Conservation (phyloP, 75 land plant genomes). For the Sequoiadendron giganteum region DNA sequence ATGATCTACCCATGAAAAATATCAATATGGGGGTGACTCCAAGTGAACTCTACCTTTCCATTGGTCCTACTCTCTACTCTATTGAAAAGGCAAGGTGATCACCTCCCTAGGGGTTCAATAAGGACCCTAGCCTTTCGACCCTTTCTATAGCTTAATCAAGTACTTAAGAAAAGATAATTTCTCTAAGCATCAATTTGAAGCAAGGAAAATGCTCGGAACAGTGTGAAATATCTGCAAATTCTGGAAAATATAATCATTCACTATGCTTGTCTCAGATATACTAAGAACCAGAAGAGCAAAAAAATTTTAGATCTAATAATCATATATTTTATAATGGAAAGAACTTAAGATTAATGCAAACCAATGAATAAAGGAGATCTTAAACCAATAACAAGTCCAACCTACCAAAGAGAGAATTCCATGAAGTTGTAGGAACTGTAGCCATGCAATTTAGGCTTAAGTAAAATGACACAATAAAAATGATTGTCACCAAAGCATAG, state of each 20-base stretch:
- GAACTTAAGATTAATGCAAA: neutral
- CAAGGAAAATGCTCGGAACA: neutral
- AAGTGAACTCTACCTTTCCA: too few relatives aligned
- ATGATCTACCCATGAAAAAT: too few relatives aligned
- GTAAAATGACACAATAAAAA: conserved; percentile 54
- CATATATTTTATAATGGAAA: neutral
- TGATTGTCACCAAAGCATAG: conserved; percentile 59
- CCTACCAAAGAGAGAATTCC: conserved; percentile 73
- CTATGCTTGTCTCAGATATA: neutral
- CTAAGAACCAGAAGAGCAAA: neutral
- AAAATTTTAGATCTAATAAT: neutral
- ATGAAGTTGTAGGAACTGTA: conserved; percentile 75
- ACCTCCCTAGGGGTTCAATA: too few relatives aligned
- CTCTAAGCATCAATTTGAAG: neutral
- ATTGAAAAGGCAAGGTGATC: too few relatives aligned
- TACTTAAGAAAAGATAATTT: neutral
- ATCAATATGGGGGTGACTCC: too few relatives aligned
- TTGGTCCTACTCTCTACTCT: too few relatives aligned
- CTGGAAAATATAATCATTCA: neutral
- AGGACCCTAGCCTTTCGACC: too few relatives aligned
- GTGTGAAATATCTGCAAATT: neutral
- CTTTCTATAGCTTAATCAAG: neutral
- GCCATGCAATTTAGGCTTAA: conserved; percentile 72
- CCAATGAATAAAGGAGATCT: neutral
- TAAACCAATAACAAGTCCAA: neutral